phyloP scores from a whole-genome alignment of 2,329 filamentous ascomycete genomes.

The Fusarium sp. region DNA sequence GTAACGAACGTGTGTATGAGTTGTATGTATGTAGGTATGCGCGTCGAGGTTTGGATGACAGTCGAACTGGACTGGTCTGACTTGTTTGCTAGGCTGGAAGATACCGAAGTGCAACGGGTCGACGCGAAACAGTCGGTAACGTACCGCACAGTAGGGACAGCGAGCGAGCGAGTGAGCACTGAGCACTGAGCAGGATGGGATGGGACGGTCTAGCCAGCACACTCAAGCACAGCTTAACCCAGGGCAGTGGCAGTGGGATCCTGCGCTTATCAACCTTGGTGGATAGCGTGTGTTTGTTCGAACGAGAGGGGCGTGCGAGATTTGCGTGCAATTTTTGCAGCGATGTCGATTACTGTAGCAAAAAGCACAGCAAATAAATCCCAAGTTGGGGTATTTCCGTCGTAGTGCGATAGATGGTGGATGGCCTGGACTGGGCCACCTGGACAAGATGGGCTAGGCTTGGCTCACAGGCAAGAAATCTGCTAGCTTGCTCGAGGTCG shows the following conservation, averaged over 20 bases:
- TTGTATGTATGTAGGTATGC: conserved; percentile 4
- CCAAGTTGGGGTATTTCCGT: conserved; percentile 49
- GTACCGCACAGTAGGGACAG: neutral
- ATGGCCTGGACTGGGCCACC: conserved; percentile 14
- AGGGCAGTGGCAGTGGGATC: conserved; percentile 42
- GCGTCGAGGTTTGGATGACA: conserved; percentile 25
- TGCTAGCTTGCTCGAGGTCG: conserved; percentile 37
- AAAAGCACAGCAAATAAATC: conserved; percentile 14
- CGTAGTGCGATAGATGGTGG: conserved; percentile 40
- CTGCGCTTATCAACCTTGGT: conserved; percentile 45
- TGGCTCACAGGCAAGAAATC: conserved; percentile 39
- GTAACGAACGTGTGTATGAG: neutral
- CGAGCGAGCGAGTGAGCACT: neutral
- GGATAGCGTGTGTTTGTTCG: conserved; percentile 38
- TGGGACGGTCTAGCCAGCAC: conserved; percentile 18
- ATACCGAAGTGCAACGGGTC: conserved; percentile 31
- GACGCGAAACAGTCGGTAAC: conserved; percentile 20
- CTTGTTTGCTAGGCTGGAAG: conserved; percentile 27
- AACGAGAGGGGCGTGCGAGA: conserved; percentile 38
- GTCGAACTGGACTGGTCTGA: conserved; percentile 5
- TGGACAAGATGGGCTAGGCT: conserved; percentile 13
- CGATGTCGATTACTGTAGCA: neutral
- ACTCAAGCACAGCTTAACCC: conserved; percentile 24
- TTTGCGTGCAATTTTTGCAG: conserved; percentile 22
- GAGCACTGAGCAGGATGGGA: neutral